These are phyloP conservation scores for Claviceps capensis DNA, from an alignment of 2,329 filamentous ascomycete species.

Conservation along the genomic window DNA sequence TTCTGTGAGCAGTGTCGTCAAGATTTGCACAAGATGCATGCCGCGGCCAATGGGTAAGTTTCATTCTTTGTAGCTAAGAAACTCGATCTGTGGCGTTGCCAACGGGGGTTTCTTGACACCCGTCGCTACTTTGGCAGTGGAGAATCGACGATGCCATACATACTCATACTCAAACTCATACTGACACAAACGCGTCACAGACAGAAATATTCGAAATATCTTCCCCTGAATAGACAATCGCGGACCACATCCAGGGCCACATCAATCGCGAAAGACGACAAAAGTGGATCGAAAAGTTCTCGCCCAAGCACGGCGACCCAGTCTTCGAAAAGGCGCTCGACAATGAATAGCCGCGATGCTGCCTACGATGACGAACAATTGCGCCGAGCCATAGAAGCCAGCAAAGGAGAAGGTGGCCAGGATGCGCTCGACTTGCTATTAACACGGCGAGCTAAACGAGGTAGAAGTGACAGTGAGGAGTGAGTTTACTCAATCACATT, in stretches of 20 bases:
- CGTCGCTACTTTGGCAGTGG: too few species aligned
- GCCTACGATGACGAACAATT: conserved; percentile 91
- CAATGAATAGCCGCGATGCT: conserved; percentile 92
- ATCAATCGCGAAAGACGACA: conserved; percentile 51
- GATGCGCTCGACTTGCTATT: conserved; percentile 32
- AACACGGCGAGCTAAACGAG: conserved; percentile 62
- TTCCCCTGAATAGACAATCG: conserved; percentile 44
- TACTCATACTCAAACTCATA: conserved; percentile 16
- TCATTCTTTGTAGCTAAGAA: not conserved
- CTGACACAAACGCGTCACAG: conserved; percentile 31
- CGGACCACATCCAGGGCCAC: conserved; percentile 45
- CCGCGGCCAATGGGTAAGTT: conserved; percentile 72
- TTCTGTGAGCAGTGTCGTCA: conserved; percentile 93
- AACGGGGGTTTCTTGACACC: not conserved
- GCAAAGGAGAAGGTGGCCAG: conserved; percentile 61
- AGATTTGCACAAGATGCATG: conserved; percentile 75
- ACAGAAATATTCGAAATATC: conserved; percentile 53
- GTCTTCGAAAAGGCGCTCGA: conserved; percentile 73
- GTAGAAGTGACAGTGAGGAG: conserved; percentile 88
- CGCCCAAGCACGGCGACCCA: conserved; percentile 37
- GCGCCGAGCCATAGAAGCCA: conserved; percentile 83
- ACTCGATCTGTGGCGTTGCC: not conserved
- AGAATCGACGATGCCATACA: conserved; percentile 7
- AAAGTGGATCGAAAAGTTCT: conserved; percentile 41
- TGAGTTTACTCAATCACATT: conserved; percentile 34